Conservation (phyloP, 176 grass and related monocot genomes). For the Carex pumila region DNA sequence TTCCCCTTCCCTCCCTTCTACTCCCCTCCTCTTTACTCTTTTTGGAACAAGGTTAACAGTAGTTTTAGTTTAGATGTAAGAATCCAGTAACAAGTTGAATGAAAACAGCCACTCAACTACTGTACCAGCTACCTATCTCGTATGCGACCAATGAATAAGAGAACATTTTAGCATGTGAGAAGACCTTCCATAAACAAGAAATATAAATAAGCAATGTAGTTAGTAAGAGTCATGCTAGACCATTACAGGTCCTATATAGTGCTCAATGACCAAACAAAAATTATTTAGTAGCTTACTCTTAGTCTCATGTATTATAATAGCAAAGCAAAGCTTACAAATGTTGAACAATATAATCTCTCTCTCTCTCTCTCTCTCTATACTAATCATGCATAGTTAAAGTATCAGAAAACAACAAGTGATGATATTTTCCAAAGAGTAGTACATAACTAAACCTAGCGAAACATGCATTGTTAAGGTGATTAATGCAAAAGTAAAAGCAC, state of each 20-base stretch:
- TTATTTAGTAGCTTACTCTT: not conserved
- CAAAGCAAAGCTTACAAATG: not conserved
- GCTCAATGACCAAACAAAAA: not conserved
- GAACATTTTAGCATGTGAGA: not conserved
- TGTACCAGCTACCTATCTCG: not conserved
- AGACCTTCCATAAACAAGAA: not conserved
- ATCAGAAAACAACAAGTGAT: not conserved
- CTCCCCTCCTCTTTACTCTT: too few relatives aligned
- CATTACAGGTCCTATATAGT: not conserved
- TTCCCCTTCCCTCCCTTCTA: too few relatives aligned
- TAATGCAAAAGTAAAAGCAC: not conserved
- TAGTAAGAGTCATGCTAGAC: not conserved
- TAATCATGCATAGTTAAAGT: not conserved
- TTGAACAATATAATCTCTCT: not conserved
- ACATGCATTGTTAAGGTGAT: not conserved
- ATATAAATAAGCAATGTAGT: not conserved
- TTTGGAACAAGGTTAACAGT: not conserved
- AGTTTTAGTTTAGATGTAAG: not conserved
- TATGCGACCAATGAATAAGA: not conserved
- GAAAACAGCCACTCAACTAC: not conserved
- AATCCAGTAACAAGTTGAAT: not conserved
- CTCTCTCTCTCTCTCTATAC: not conserved
- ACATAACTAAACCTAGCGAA: not conserved
- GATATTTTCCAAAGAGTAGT: not conserved
- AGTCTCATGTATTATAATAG: not conserved